Base-by-base conservation (phyloP, 768 basidiomycete genomes). In the Kwoniella sp. region DNA sequence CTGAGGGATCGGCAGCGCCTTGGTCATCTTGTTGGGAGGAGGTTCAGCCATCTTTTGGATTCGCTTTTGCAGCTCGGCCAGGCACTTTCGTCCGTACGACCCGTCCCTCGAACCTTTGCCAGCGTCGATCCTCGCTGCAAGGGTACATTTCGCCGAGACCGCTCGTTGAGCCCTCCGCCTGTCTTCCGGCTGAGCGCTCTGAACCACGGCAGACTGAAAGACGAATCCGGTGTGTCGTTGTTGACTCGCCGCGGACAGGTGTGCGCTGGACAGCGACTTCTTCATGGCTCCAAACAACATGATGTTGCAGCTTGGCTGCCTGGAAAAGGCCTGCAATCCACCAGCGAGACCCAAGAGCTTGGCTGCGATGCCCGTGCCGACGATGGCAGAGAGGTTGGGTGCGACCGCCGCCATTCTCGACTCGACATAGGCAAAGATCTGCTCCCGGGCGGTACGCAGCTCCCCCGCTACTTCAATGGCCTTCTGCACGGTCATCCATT, bases 351-450 rank as follows among this genome's bases (percentile, higher is more conserved):
- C 95, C 33, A 99, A 84, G 46, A 99, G 77, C 79, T 99, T 99
- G 40, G 95, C 95, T 48, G 95, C 95, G 80, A 91, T 93, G 65
- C 88, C 90, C 53, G 95, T 95, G 75, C 95, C 93, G 78, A 98
- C 89, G 77, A 99, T 95, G 75, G 88, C 86, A 68, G 91, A 93
- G 72, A 99, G 83, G 76, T 99, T 99, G 69, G 95, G 95, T 63
- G 95, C 93, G 70, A 99, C 86, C 51, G 90, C 83, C 78, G 89
- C 89, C 89, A 99, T 98, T 78, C 95, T 83, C 66, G 89, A 93
- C 80, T 92, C 93, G 75, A 99, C 95, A 81, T 98, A 99, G 80
- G 88, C 85, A 77, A 98, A 93, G 66, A 98, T 99, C 87, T 84
- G 88, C 77, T 89, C 89, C 46, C 90, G 83, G 1, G 88, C 87